Conservation (phyloP, 257 asterid species). For the Solanum rostratum region DNA sequence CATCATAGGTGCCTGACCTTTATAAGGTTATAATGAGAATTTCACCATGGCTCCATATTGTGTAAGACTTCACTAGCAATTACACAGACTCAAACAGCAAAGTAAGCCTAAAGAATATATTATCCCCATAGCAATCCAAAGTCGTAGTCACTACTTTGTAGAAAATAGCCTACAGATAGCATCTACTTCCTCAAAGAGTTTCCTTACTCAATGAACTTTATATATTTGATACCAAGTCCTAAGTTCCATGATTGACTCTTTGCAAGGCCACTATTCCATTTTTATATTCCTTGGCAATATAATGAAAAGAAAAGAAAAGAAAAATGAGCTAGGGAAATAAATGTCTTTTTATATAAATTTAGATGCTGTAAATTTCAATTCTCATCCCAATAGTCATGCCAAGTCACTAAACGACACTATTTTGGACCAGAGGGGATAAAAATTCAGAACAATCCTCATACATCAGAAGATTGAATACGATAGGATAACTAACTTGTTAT, state of each 20-base stretch:
- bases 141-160: background rate
- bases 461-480: background rate
- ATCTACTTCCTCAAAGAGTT: background rate
- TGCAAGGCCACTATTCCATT: background rate
- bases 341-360: background rate
- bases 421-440: background rate
- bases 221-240: background rate
- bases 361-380: background rate
- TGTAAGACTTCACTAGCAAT: background rate
- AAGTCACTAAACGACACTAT: background rate
- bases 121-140: background rate
- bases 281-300: background rate
- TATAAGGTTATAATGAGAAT: background rate
- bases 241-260: background rate
- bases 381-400: background rate
- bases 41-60: background rate
- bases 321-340: background rate
- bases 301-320: background rate
- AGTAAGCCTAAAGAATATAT: background rate
- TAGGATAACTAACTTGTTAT: conserved; percentile 46
- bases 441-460: background rate
- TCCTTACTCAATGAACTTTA: background rate
- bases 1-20: background rate
- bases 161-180: background rate
- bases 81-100: background rate